These are phyloP conservation scores for Fusarium pseudograminearum DNA, from an alignment of 2,329 filamentous ascomycete species.

Conservation along the genomic window DNA sequence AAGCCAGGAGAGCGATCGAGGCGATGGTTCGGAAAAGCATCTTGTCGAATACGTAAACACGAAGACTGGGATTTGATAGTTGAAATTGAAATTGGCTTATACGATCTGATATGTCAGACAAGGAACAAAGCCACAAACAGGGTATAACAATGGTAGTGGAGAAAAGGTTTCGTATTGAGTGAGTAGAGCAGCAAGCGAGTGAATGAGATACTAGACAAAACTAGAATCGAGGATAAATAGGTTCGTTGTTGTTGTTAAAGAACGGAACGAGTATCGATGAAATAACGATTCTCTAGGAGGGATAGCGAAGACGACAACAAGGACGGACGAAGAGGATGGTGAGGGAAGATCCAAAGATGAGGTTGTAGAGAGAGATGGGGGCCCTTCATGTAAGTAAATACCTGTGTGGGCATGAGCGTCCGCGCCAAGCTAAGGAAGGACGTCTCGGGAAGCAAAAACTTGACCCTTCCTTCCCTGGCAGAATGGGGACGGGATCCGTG, in stretches of 20 bases:
- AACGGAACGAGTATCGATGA: conserved; percentile 46
- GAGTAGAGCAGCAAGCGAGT: conserved; percentile 15
- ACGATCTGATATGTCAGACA: conserved; percentile 32
- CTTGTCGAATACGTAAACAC: conserved; percentile 35
- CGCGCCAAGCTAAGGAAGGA: conserved; percentile 33
- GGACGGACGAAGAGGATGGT: conserved; percentile 25
- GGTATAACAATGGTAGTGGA: conserved; percentile 37
- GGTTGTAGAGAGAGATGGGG: conserved; percentile 22
- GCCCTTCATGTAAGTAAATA: conserved; percentile 34
- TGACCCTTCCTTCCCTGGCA: conserved; percentile 24
- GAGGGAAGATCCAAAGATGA: conserved; percentile 26
- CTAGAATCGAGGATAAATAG: conserved; percentile 28
- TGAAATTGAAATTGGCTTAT: conserved; percentile 31
- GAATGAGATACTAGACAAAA: conserved; percentile 27
- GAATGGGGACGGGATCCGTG: conserved; percentile 30
- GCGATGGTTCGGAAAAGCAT: conserved; percentile 54
- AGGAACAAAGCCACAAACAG: conserved; percentile 42
- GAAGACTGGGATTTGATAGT: conserved; percentile 16
- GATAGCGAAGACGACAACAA: conserved; percentile 25
- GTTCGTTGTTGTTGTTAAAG: conserved; percentile 37
- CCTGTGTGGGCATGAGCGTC: background rate
- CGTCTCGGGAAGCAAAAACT: conserved; percentile 26
- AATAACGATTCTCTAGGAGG: conserved; percentile 42
- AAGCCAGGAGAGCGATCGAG: conserved; percentile 53
- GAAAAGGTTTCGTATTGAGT: conserved; percentile 29